phyloP scores from a whole-genome alignment of 805 yeast genomes.

The Kazachstania kunashirensis region DNA sequence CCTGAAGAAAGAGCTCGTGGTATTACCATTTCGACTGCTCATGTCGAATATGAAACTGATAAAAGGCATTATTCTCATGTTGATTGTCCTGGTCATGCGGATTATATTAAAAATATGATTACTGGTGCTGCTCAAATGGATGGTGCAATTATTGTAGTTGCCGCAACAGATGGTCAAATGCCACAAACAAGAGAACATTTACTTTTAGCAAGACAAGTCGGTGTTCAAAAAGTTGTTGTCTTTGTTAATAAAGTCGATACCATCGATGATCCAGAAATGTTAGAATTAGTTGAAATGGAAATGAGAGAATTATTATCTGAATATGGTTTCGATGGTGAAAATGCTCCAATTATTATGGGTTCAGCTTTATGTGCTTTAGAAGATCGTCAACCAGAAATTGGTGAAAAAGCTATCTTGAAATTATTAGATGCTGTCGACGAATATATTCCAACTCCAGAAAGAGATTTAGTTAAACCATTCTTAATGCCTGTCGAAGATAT shows the following conservation, averaged over 20 bases:
- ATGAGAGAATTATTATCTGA: constrained; percentile 90
- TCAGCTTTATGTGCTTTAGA: constrained; percentile 96
- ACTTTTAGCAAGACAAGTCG: constrained; percentile 97
- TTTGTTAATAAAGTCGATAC: constrained; percentile 97
- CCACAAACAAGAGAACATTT: constrained; percentile 99
- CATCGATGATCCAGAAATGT: constrained; percentile 97
- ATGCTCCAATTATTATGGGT: constrained; percentile 97
- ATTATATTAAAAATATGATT: constrained; percentile 97
- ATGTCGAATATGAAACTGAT: constrained; percentile 91
- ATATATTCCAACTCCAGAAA: constrained; percentile 89
- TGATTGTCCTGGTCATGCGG: constrained; percentile 98
- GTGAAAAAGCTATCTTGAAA: constrained; percentile 71
- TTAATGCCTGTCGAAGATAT: constrained; percentile 95
- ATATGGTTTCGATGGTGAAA: constrained; percentile 97
- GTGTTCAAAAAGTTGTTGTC: constrained; percentile 95
- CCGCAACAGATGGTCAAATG: constrained; percentile 99
- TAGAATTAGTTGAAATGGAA: constrained; percentile 99
- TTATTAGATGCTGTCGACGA: constrained; percentile 88
- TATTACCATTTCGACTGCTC: constrained; percentile 96
- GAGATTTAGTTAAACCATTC: constrained; percentile 95
- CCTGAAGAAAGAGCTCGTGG: constrained; percentile 99
- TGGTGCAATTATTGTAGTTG: constrained; percentile 98
- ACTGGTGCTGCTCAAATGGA: constrained; percentile 99
- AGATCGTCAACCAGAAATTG: constrained; percentile 81
- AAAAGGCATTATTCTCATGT: constrained; percentile 96